phyloP scores from a whole-genome alignment of 2,329 filamentous ascomycete species.

The Colletotrichum incanum region DNA sequence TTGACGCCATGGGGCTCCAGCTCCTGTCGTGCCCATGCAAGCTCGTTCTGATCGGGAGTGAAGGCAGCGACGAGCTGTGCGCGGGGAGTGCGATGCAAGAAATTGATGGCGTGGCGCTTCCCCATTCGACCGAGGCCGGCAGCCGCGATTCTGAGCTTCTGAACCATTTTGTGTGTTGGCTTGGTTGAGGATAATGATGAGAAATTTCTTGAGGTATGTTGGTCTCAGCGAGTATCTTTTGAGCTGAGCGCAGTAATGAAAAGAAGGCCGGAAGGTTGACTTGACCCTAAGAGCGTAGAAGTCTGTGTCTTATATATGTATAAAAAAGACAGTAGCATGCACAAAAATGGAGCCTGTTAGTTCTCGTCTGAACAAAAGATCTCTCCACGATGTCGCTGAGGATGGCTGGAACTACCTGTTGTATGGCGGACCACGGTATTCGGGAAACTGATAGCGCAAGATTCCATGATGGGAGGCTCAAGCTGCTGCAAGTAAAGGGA shows the following conservation, averaged over 20 bases:
- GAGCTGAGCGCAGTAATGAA: background rate
- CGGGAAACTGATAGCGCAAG: constrained; percentile 7
- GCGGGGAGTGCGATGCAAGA: constrained; percentile 61
- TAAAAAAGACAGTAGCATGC: background rate
- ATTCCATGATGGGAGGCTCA: background rate
- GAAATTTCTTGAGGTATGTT: background rate
- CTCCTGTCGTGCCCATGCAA: constrained; percentile 60
- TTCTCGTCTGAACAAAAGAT: background rate
- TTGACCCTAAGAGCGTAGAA: background rate
- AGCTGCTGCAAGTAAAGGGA: background rate
- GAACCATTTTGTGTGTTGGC: constrained; percentile 24
- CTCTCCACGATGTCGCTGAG: background rate
- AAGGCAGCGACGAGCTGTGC: constrained; percentile 66
- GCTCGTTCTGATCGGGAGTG: constrained; percentile 60
- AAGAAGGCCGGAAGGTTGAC: background rate
- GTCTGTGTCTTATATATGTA: constrained; percentile 11
- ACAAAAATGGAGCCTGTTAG: constrained; percentile 5
- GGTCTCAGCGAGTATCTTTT: background rate
- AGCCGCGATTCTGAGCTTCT: constrained; percentile 59
- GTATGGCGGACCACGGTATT: constrained; percentile 1
- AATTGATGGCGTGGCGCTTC: constrained; percentile 64
- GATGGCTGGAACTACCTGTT: background rate
- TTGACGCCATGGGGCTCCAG: constrained; percentile 60
- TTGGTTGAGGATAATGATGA: too few relatives aligned
- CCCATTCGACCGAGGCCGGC: constrained; percentile 69